These are phyloP conservation scores for Bretziella fagacearum DNA, from an alignment of 2,329 filamentous ascomycete genomes.

Conservation along the genomic window DNA sequence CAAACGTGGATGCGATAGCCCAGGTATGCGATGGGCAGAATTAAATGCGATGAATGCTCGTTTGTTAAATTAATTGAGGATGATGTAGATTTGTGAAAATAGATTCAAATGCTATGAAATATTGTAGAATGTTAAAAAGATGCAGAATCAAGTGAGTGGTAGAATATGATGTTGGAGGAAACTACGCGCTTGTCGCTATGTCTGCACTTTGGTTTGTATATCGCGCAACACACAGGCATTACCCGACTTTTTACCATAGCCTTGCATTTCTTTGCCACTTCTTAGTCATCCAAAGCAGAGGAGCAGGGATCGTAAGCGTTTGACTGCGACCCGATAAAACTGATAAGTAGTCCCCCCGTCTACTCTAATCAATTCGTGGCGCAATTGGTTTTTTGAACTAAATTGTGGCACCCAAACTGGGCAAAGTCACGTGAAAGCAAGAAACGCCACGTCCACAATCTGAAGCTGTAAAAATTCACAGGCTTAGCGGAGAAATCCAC, in stretches of 20 bases:
- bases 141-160: too few relatives aligned
- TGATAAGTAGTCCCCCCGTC: background rate
- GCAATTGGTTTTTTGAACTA: background rate
- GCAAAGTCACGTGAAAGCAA: slow-evolving; percentile 7
- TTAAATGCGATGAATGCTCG: too few relatives aligned
- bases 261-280: background rate
- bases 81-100: too few relatives aligned
- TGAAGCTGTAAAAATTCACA: slow-evolving; percentile 7
- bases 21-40: background rate
- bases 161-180: background rate
- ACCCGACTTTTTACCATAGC: slow-evolving; percentile 1
- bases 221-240: too few relatives aligned
- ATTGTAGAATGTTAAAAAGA: too few relatives aligned
- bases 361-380: background rate
- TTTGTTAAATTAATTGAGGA: too few relatives aligned
- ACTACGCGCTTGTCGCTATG: too few relatives aligned
- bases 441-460: slow-evolving; percentile 14
- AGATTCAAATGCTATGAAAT: too few relatives aligned
- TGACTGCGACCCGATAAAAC: background rate
- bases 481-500: slow-evolving; percentile 7
- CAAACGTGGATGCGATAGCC: background rate
- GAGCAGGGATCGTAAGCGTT: slow-evolving; percentile 1
- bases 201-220: too few relatives aligned
- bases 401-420: background rate
- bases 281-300: background rate